Base-by-base conservation (phyloP, 2,329 filamentous ascomycete genomes). In the Triangularia verruculosa region DNA sequence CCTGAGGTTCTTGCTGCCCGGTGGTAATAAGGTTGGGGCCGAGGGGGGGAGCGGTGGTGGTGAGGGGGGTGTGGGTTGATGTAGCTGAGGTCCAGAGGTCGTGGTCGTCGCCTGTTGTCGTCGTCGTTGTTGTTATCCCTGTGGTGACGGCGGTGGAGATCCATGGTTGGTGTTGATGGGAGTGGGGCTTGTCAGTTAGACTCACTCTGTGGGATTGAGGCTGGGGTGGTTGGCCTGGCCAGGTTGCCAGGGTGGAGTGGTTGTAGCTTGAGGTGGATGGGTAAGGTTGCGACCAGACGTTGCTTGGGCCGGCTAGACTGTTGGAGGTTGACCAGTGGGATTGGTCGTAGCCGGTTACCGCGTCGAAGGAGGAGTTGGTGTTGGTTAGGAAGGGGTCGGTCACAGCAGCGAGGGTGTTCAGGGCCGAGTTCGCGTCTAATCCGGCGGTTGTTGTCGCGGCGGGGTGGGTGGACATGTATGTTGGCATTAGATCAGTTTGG, bases 361-460 rank as follows among this genome's bases (percentile, higher is more conserved):
- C 63, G 34, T 43, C 61, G 20, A 68, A 67, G 1, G 63, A 17
- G 15, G 32, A 12, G 6, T 57, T 53, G 4, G 64, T 24, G 25
- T 61, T 60, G 7, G 65, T 55, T 12, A 71, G 61, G 39, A 71
- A 68, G 1, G 68, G 68, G 54, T 70, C 67, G 0, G 66, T 67
- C 9, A 67, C 64, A 52, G 66, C 64, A 0, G 67, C 58, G 2
- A 70, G 60, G 15, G 52, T 17, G 28, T 25, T 60, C 4, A 70
- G 57, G 8, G 28, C 27, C 39, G 62, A 59, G 4, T 57, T 28
- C 13, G 58, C 5, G 24, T 34, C 4, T 4, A 52, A 51, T 53
- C 62, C 61, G 39, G 25, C 60, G 7, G 59, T 59, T 15, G 61
- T 56, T 11, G 65, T 65, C 11, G 57, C 22, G 68, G 62, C 65